These are phyloP conservation scores for Alternaria novae-zelandiae DNA, from an alignment of 2,329 filamentous ascomycete species.

Conservation along the genomic window DNA sequence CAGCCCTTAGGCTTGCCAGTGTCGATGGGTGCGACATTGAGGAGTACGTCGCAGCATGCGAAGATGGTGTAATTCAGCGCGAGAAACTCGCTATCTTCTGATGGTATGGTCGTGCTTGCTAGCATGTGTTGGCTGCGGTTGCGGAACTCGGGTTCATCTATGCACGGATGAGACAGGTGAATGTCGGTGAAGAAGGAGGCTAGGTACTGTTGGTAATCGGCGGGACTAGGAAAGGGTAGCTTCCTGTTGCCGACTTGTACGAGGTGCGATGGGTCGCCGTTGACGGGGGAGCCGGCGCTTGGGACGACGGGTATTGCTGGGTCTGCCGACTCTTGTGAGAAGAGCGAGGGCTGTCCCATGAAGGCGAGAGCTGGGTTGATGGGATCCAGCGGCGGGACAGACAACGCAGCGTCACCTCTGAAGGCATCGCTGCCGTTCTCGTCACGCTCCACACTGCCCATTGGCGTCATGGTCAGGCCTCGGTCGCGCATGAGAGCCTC, in stretches of 20 bases:
- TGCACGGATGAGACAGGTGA: constrained; percentile 34
- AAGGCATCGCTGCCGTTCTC: constrained; percentile 24
- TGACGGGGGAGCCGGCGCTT: neutral
- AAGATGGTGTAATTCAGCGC: constrained; percentile 42
- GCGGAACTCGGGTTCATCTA: constrained; percentile 39
- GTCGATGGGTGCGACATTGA: constrained; percentile 4
- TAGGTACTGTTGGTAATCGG: constrained; percentile 32
- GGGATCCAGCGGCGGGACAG: constrained; percentile 29
- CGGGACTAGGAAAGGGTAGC: constrained; percentile 29
- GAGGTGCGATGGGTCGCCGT: constrained; percentile 3
- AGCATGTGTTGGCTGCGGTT: constrained; percentile 30
- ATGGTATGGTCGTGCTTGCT: constrained; percentile 19
- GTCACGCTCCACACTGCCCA: constrained; percentile 38
- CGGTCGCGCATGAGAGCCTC: constrained; percentile 42
- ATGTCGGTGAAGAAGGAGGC: constrained; percentile 38
- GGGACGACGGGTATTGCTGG: constrained; percentile 5
- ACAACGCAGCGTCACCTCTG: constrained; percentile 25
- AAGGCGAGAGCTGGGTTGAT: constrained; percentile 30
- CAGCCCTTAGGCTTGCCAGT: constrained; percentile 30
- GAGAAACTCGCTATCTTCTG: constrained; percentile 31
- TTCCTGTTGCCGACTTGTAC: constrained; percentile 26
- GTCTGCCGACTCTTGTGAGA: constrained; percentile 18
- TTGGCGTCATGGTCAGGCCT: constrained; percentile 27
- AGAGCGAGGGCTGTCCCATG: constrained; percentile 19
- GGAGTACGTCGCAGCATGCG: constrained; percentile 27